Percentiles rank a stretch among this genome's conserved stretches.
Conservation (phyloP, 1,284 basidiomycete genomes). For the Ustilago hordei region DNA sequence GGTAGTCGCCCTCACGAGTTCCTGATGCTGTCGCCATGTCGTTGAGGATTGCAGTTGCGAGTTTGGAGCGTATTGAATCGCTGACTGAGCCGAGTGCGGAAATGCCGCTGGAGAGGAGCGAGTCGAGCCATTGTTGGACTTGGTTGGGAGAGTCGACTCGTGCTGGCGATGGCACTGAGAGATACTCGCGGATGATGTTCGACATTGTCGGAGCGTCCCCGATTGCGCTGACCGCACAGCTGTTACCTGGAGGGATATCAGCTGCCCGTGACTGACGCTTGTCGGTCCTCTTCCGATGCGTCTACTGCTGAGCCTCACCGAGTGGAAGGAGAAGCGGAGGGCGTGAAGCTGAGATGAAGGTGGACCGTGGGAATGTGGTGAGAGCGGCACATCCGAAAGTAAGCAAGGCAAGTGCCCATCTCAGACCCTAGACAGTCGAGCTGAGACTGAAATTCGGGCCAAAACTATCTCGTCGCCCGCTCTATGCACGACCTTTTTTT, state of each 20-base stretch:
- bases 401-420: neutral
- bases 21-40: slow-evolving; percentile 43
- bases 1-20: slow-evolving; percentile 28
- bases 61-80: slow-evolving; percentile 44
- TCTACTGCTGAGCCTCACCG: neutral
- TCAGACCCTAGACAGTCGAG: neutral
- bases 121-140: slow-evolving; percentile 34
- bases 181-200: slow-evolving; percentile 36
- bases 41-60: slow-evolving; percentile 35
- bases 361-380: neutral
- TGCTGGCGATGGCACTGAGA: slow-evolving; percentile 29
- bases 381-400: neutral
- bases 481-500: no score
- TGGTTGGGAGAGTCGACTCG: slow-evolving; percentile 34
- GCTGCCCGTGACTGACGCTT: neutral
- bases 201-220: slow-evolving; percentile 22
- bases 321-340: neutral
- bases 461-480: no score
- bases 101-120: slow-evolving; percentile 26
- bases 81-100: slow-evolving; percentile 29
- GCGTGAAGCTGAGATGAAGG: neutral
- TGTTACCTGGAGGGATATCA: neutral
- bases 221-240: neutral
- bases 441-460: neutral
- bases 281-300: slow-evolving; percentile 1